phyloP scores from a whole-genome alignment of 331 rosid genomes.

The Malus hybrid region DNA sequence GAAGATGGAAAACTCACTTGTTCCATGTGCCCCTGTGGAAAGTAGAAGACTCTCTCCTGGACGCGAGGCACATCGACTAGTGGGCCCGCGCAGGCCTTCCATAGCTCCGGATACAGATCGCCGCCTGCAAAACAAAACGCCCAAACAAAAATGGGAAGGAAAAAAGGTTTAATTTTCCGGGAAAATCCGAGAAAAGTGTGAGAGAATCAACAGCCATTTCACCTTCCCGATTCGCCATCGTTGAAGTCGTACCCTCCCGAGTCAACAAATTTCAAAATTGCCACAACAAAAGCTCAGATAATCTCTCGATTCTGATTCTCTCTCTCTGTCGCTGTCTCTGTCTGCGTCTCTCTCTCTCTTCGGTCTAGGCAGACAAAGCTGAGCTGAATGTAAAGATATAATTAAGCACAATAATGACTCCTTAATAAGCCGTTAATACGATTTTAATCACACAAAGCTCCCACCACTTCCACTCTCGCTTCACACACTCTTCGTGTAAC shows the following conservation, averaged over 20 bases:
- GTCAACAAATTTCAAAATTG: constrained; percentile 6
- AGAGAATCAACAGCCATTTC: neutral
- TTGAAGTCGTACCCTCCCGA: constrained; percentile 23
- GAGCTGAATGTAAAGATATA: neutral
- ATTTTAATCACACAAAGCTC: constrained; percentile 1
- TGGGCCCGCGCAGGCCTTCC: constrained; percentile 92
- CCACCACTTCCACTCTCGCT: constrained; percentile 1
- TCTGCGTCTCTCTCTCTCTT: neutral
- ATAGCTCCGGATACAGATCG: constrained; percentile 60
- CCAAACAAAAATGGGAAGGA: neutral
- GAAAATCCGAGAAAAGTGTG: neutral
- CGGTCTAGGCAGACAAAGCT: neutral
- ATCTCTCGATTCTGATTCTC: neutral
- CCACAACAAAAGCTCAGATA: neutral
- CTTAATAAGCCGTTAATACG: neutral
- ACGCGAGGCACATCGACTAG: constrained; percentile 70
- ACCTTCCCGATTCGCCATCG: constrained; percentile 74
- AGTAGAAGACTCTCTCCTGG: constrained; percentile 65
- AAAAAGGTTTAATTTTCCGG: neutral
- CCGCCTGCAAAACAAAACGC: constrained; percentile 24
- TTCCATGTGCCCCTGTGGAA: constrained; percentile 96
- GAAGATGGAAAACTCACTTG: constrained; percentile 40
- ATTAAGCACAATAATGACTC: neutral
- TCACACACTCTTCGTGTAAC: too few relatives aligned
- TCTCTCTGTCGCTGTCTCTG: neutral